These are phyloP conservation scores for Antrodiella citrinella DNA, from an alignment of 768 basidiomycete species.

Conservation along the genomic window DNA sequence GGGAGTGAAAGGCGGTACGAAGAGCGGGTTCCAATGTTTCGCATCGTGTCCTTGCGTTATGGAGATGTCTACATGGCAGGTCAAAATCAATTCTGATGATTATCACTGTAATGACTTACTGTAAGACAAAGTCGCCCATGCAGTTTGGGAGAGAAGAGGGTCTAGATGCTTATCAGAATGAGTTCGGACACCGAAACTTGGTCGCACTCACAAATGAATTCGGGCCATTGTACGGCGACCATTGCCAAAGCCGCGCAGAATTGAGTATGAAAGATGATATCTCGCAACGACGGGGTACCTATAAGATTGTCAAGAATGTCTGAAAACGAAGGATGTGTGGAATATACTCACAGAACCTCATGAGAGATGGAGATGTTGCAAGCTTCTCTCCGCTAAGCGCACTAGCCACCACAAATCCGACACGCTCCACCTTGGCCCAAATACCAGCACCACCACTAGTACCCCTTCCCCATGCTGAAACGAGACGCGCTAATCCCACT, in stretches of 20 bases:
- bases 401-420: constrained; percentile 84
- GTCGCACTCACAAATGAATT: constrained; percentile 68
- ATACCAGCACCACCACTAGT: constrained; percentile 48
- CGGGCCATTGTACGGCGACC: constrained; percentile 94
- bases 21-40: constrained; percentile 61
- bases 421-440: constrained; percentile 71
- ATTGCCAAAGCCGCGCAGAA: constrained; percentile 86
- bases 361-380: constrained; percentile 73
- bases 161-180: constrained; percentile 36
- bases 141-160: constrained; percentile 80
- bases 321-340: no score
- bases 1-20: constrained; percentile 48
- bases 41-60: constrained; percentile 40
- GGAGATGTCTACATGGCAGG: constrained; percentile 54
- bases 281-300: constrained; percentile 91
- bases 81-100: constrained; percentile 7
- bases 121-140: constrained; percentile 80
- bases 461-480: constrained; percentile 80
- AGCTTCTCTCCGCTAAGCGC: constrained; percentile 90
- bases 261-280: constrained; percentile 89
- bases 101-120: constrained; percentile 34
- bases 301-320: constrained; percentile 14
- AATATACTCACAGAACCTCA: constrained; percentile 71
- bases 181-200: constrained; percentile 1
- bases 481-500: constrained; percentile 72